Percentiles rank a stretch among this genome's conserved stretches.
phyloP scores from a whole-genome alignment of 257 asterid genomes.

The Capsicum baccatum region DNA sequence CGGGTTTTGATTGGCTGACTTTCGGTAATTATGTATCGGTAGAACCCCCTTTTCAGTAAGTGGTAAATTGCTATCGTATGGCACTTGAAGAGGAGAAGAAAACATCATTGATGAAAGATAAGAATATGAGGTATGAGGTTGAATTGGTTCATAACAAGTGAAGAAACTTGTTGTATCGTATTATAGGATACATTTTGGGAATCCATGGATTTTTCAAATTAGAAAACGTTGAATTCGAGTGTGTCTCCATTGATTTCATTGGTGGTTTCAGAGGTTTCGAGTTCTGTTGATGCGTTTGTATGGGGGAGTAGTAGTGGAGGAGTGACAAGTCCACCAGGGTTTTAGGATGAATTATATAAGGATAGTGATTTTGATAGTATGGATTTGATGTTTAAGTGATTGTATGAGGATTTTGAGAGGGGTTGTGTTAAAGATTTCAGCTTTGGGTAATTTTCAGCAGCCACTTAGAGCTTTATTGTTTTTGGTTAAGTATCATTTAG shows the following conservation, averaged over 20 bases:
- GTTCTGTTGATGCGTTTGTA: constrained; percentile 65
- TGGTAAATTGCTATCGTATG: constrained; percentile 72
- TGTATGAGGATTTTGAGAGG: too few species aligned
- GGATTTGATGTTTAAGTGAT: too few species aligned
- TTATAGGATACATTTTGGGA: constrained; percentile 46
- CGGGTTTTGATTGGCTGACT: constrained; percentile 78
- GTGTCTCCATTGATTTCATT: constrained; percentile 59
- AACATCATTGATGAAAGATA: constrained; percentile 58
- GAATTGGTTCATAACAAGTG: constrained; percentile 70
- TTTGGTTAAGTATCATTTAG: constrained; percentile 71
- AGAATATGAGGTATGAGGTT: constrained; percentile 59
- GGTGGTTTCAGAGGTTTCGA: constrained; percentile 51
- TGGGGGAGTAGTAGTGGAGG: constrained; percentile 39
- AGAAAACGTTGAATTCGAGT: constrained; percentile 43
- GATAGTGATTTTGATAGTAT: too few species aligned
- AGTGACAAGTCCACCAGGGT: too few species aligned
- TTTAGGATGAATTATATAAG: too few species aligned
- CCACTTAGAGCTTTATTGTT: constrained; percentile 74
- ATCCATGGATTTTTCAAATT: constrained; percentile 70
- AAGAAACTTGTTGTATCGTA: constrained; percentile 55
- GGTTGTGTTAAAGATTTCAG: constrained; percentile 60
- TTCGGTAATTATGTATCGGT: constrained; percentile 62
- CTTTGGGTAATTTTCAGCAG: constrained; percentile 89
- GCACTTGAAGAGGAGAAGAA: constrained; percentile 60
- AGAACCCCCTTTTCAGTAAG: constrained; percentile 74